Conservation (phyloP, 768 basidiomycete genomes). For the Paxillus ammoniavirescens region DNA sequence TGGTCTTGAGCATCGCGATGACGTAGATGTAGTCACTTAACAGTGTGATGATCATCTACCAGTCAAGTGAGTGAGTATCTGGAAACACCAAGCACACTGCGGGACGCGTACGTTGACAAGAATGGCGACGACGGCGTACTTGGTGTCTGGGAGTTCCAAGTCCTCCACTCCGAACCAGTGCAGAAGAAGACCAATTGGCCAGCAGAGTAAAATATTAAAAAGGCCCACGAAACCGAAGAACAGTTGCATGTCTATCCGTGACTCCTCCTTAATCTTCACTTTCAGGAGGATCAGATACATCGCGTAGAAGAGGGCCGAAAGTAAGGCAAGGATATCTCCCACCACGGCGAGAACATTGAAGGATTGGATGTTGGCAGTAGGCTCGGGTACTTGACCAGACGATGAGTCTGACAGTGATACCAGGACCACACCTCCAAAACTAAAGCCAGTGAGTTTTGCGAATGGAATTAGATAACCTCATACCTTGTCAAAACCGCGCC, state of each 20-base stretch:
- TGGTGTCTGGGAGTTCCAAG: conserved; percentile 67
- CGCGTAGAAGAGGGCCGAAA: conserved; percentile 88
- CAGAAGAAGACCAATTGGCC: conserved; percentile 77
- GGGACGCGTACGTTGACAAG: conserved; percentile 51
- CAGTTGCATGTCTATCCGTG: conserved; percentile 87
- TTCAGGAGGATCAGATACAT: conserved; percentile 89
- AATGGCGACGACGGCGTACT: conserved; percentile 47
- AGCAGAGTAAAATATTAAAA: conserved; percentile 73
- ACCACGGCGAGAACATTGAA: conserved; percentile 34
- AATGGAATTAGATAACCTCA: conserved; percentile 8
- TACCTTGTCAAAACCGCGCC: conserved; percentile 80
- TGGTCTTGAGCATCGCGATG: conserved; percentile 94
- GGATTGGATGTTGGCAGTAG: conserved; percentile 12
- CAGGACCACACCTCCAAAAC: conserved; percentile 79
- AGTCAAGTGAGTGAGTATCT: background rate
- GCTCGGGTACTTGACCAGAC: conserved; percentile 5
- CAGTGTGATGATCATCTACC: conserved; percentile 79
- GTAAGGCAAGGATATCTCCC: conserved; percentile 81
- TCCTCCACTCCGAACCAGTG: conserved; percentile 70
- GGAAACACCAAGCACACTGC: background rate
- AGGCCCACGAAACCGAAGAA: conserved; percentile 95
- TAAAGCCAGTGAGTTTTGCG: conserved; percentile 28
- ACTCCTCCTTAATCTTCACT: conserved; percentile 77
- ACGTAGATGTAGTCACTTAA: conserved; percentile 86
- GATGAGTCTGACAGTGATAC: conserved; percentile 87